These are phyloP conservation scores for Calonectria fujianensis DNA, from an alignment of 2,329 filamentous ascomycete species.

Conservation along the genomic window DNA sequence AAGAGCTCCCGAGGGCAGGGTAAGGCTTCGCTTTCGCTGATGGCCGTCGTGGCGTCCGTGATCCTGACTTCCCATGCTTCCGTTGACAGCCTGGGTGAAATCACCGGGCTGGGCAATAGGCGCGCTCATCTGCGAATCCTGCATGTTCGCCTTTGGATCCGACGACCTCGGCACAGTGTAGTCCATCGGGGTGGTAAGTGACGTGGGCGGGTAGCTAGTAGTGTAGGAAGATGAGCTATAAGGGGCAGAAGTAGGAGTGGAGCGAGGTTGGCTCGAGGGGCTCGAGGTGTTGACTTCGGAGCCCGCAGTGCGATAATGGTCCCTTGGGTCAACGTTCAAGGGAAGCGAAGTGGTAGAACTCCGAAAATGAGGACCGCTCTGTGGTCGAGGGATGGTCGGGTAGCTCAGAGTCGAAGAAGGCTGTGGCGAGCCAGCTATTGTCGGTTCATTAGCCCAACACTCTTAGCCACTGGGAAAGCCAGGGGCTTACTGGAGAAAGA, in stretches of 20 bases:
- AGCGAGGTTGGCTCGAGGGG: constrained; percentile 36
- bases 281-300: constrained; percentile 41
- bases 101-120: constrained; percentile 72
- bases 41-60: constrained; percentile 48
- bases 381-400: constrained; percentile 64
- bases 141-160: constrained; percentile 57
- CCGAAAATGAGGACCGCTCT: constrained; percentile 68
- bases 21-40: constrained; percentile 64
- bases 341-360: constrained; percentile 70
- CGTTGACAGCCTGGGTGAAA: constrained; percentile 70
- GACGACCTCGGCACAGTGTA: constrained; percentile 60
- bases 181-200: constrained; percentile 72
- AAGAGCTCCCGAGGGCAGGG: constrained; percentile 38
- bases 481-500: constrained; percentile 70
- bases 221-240: constrained; percentile 68
- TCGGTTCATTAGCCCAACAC: constrained; percentile 44
- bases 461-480: not conserved
- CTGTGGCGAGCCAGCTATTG: constrained; percentile 67
- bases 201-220: constrained; percentile 71
- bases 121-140: constrained; percentile 73
- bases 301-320: constrained; percentile 65
- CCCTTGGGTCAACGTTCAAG: constrained; percentile 66
- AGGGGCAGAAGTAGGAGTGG: constrained; percentile 62
- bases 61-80: constrained; percentile 48
- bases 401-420: constrained; percentile 72